phyloP scores from a whole-genome alignment of 2,329 filamentous ascomycete genomes.

The Hypoxylon sp. region DNA sequence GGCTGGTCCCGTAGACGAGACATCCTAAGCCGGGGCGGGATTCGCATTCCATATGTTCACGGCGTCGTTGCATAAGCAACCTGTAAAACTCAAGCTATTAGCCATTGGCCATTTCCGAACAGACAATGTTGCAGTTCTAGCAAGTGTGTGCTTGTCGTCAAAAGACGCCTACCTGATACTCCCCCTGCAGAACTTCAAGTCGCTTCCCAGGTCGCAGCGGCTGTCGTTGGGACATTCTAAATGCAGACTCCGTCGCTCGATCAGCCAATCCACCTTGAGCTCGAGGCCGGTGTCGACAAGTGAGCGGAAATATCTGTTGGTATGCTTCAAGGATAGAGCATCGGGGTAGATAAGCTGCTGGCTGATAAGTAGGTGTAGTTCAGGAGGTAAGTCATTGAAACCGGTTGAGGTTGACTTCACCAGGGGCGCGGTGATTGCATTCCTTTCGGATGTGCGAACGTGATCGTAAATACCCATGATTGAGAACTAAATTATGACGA shows the following conservation, averaged over 20 bases:
- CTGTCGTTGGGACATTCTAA: conserved; percentile 73
- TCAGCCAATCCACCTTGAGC: conserved; percentile 76
- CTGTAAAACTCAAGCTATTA: conserved; percentile 49
- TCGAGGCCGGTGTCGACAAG: conserved; percentile 74
- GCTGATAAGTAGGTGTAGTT: conserved; percentile 74
- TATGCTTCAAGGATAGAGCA: conserved; percentile 76
- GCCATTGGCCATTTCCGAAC: conserved; percentile 17
- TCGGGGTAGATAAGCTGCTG: conserved; percentile 75
- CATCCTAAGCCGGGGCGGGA: conserved; percentile 67
- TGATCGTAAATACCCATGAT: conserved; percentile 20
- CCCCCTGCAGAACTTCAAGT: conserved; percentile 69
- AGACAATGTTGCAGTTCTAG: not conserved
- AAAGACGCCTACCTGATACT: conserved; percentile 63
- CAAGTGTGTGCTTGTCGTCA: not conserved
- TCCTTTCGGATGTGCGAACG: not conserved
- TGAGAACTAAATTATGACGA: not conserved
- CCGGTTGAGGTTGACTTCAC: conserved; percentile 28
- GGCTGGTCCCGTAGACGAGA: conserved; percentile 63
- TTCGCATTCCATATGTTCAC: conserved; percentile 72
- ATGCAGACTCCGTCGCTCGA: conserved; percentile 71
- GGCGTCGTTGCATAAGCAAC: conserved; percentile 67
- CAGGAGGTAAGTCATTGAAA: conserved; percentile 69
- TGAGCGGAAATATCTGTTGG: conserved; percentile 70
- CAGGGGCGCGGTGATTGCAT: not conserved
- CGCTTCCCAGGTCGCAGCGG: conserved; percentile 69